A percentile compares a stretch with the other conserved stretches of the same genome.
These are phyloP conservation scores for Trichoderma brevicompactum DNA, from an alignment of 2,329 filamentous ascomycete genomes.

Conservation along the genomic window DNA sequence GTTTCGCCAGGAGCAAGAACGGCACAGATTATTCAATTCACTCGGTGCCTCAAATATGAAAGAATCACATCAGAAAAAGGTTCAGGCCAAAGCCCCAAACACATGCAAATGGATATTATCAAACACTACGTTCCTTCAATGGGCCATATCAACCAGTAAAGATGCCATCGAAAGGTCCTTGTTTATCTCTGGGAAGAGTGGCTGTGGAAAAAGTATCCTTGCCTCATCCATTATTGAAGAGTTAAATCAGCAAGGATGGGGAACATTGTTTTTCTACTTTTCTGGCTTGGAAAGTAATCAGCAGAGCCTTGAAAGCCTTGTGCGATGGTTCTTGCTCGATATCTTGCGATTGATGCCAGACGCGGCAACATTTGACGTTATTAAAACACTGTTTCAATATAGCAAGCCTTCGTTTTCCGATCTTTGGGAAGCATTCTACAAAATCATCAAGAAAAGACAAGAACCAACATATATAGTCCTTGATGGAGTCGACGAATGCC, in stretches of 20 bases:
- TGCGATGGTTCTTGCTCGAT: neutral
- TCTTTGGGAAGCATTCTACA: too few species aligned
- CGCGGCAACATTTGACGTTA: too few species aligned
- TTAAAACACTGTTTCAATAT: neutral
- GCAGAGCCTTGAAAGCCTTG: neutral
- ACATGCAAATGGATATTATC: neutral
- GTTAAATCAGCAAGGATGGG: neutral
- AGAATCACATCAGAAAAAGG: neutral
- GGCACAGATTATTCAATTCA: neutral
- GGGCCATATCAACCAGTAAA: neutral
- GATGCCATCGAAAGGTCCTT: neutral
- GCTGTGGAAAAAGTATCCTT: neutral
- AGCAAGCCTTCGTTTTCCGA: too few species aligned
- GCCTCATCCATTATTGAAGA: neutral
- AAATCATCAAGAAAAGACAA: too few species aligned
- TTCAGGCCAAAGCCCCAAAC: neutral
- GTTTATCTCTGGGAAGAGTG: neutral
- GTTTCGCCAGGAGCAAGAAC: slow-evolving; percentile 1
- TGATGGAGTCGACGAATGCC: too few species aligned
- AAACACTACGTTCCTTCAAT: neutral
- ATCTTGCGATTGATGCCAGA: neutral
- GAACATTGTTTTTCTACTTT: neutral
- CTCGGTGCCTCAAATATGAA: neutral
- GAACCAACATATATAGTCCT: too few species aligned
- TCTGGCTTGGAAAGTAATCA: neutral